Conservation (phyloP, 495 filamentous ascomycete species). For the Pyrenopolyporus hunteri region DNA sequence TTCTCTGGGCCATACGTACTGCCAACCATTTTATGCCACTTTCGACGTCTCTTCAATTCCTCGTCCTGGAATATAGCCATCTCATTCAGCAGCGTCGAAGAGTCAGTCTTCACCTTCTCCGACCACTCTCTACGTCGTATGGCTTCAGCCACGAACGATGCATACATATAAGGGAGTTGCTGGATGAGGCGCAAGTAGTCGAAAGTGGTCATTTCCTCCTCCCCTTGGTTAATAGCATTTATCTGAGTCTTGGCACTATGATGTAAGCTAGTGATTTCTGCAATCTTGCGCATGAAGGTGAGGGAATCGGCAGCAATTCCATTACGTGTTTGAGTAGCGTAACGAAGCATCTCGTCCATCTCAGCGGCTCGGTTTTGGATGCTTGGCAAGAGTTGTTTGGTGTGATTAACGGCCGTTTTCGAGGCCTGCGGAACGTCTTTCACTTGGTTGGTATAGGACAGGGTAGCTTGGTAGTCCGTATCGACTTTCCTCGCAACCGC, state of each 20-base stretch:
- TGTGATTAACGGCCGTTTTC: conserved; percentile 85
- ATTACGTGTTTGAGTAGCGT: conserved; percentile 67
- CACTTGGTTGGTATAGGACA: conserved; percentile 67
- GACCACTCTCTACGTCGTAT: conserved; percentile 87
- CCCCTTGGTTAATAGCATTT: conserved; percentile 70
- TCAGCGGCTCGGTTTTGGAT: conserved; percentile 72
- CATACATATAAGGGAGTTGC: conserved; percentile 85
- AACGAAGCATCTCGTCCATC: conserved; percentile 73
- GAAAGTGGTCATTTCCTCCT: conserved; percentile 72
- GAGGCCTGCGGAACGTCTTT: conserved; percentile 81
- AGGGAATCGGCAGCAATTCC: conserved; percentile 63
- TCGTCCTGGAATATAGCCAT: conserved; percentile 89
- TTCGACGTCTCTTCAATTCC: conserved; percentile 83
- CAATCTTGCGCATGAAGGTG: conserved; percentile 78
- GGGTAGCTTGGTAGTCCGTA: conserved; percentile 82
- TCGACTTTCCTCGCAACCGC: conserved; percentile 83
- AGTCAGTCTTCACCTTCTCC: conserved; percentile 85
- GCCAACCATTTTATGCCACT: conserved; percentile 85
- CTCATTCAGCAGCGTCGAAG: conserved; percentile 84
- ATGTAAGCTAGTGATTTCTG: conserved; percentile 74
- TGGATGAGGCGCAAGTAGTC: conserved; percentile 76
- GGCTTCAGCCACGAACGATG: conserved; percentile 83
- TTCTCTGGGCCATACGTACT: conserved; percentile 55
- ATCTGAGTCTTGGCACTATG: conserved; percentile 72
- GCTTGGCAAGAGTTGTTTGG: conserved; percentile 83